These are phyloP conservation scores for Leucocoprinus birnbaumii DNA, from an alignment of 768 basidiomycete genomes.

Conservation along the genomic window DNA sequence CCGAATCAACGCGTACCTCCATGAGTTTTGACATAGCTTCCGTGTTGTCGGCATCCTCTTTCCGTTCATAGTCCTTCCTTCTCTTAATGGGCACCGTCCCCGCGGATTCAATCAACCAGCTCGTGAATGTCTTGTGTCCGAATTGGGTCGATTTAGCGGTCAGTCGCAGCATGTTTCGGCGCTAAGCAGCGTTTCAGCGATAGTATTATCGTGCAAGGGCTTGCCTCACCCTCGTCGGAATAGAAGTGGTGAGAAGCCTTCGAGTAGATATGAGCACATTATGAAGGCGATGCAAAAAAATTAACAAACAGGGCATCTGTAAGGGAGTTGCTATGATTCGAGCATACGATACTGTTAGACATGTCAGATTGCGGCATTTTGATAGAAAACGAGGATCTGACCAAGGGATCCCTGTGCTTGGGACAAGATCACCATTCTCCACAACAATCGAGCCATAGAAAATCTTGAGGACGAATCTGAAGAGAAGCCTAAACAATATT, in stretches of 20 bases:
- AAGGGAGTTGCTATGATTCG: conserved; percentile 85
- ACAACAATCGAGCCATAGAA: conserved; percentile 90
- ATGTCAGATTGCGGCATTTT: conserved; percentile 2
- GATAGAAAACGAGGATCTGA: conserved; percentile 25
- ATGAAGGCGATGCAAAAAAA: neutral
- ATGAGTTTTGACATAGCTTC: conserved; percentile 66
- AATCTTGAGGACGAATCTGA: conserved; percentile 83
- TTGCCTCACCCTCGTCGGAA: conserved; percentile 58
- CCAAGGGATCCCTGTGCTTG: conserved; percentile 74
- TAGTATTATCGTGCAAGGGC: neutral
- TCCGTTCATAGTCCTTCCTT: conserved; percentile 57
- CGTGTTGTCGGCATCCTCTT: conserved; percentile 60
- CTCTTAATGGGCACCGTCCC: conserved; percentile 85
- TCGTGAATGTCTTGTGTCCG: conserved; percentile 78
- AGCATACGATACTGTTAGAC: conserved; percentile 67
- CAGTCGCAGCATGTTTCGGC: conserved; percentile 75
- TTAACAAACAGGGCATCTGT: conserved; percentile 78
- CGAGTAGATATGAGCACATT: neutral
- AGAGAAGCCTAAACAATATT: conserved; percentile 47
- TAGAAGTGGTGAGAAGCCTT: conserved; percentile 71
- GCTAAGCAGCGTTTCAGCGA: conserved; percentile 41
- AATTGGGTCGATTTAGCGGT: conserved; percentile 91
- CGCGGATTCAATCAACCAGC: conserved; percentile 87
- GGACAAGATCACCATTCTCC: conserved; percentile 71
- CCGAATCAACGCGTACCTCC: conserved; percentile 38